phyloP scores from a whole-genome alignment of 768 basidiomycete species.

The Melanogaster broomeanus region DNA sequence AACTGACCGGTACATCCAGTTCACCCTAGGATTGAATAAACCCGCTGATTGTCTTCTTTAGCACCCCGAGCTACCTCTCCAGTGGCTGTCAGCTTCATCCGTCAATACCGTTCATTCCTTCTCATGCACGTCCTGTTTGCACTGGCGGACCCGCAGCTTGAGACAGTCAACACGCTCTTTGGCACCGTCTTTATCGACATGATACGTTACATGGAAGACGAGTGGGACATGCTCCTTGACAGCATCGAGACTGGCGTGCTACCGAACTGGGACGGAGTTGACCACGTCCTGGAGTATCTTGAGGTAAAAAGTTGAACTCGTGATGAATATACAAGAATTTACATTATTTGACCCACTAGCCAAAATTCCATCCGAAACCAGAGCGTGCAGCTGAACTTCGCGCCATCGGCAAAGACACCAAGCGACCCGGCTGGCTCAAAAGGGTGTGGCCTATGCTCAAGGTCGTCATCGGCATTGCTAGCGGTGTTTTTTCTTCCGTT shows the following conservation, averaged over 20 bases:
- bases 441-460: conserved; percentile 13
- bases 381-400: conserved; percentile 17
- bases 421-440: conserved; percentile 17
- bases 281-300: conserved; percentile 15
- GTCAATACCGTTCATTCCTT: conserved; percentile 18
- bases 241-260: conserved; percentile 15
- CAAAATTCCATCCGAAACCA: conserved; percentile 10
- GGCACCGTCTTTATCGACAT: conserved; percentile 21
- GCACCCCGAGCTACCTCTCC: conserved; percentile 18
- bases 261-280: conserved; percentile 18
- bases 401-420: conserved; percentile 10
- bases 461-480: conserved; percentile 17
- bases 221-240: conserved; percentile 16
- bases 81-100: conserved; percentile 19
- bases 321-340: not conserved
- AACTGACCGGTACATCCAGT: conserved; percentile 3
- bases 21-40: not conserved
- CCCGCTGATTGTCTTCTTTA: not conserved
- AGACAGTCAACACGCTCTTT: conserved; percentile 17
- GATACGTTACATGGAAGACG: conserved; percentile 20
- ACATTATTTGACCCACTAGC: not conserved
- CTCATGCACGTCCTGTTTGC: conserved; percentile 24
- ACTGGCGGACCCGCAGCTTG: conserved; percentile 15
- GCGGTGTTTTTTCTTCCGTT: conserved; percentile 13
- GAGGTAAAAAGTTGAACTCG: conserved; percentile 2